These are phyloP conservation scores for Rosa rugosa DNA, from an alignment of 306 rosid genomes.

Conservation along the genomic window DNA sequence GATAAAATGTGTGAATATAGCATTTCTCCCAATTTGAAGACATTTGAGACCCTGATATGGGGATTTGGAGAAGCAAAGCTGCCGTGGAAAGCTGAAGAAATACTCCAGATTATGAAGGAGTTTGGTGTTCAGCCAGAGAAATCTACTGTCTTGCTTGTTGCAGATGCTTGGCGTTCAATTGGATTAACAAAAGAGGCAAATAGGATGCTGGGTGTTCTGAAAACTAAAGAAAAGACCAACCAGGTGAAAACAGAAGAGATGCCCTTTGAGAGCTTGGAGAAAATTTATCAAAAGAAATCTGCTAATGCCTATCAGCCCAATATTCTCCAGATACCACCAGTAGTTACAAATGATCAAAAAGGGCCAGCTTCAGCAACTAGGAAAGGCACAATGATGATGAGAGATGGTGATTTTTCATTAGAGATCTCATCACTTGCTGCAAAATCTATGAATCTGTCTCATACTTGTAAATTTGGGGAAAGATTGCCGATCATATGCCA, in stretches of 20 bases:
- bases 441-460: slow-evolving; percentile 41
- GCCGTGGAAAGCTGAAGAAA: slow-evolving; percentile 70
- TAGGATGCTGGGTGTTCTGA: slow-evolving; percentile 32
- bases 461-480: slow-evolving; percentile 49
- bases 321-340: slow-evolving; percentile 47
- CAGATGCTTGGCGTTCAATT: slow-evolving; percentile 61
- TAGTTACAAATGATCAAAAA: slow-evolving; percentile 35
- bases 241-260: slow-evolving; percentile 29
- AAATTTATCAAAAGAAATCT: slow-evolving; percentile 39
- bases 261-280: slow-evolving; percentile 29
- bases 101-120: slow-evolving; percentile 58
- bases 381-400: slow-evolving; percentile 39
- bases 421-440: slow-evolving; percentile 43
- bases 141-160: slow-evolving; percentile 51
- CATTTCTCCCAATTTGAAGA: slow-evolving; percentile 64
- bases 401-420: slow-evolving; percentile 40
- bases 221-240: slow-evolving; percentile 25
- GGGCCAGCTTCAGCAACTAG: slow-evolving; percentile 43
- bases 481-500: slow-evolving; percentile 50
- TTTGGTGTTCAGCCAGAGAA: slow-evolving; percentile 53
- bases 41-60: slow-evolving; percentile 70
- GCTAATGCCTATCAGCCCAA: slow-evolving; percentile 33
- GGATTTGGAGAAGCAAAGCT: slow-evolving; percentile 64
- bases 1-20: slow-evolving; percentile 54
- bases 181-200: slow-evolving; percentile 62